Percentiles rank a stretch among this genome's conserved stretches.
phyloP scores from a whole-genome alignment of 805 yeast species.

The Teunomyces pallodes region DNA sequence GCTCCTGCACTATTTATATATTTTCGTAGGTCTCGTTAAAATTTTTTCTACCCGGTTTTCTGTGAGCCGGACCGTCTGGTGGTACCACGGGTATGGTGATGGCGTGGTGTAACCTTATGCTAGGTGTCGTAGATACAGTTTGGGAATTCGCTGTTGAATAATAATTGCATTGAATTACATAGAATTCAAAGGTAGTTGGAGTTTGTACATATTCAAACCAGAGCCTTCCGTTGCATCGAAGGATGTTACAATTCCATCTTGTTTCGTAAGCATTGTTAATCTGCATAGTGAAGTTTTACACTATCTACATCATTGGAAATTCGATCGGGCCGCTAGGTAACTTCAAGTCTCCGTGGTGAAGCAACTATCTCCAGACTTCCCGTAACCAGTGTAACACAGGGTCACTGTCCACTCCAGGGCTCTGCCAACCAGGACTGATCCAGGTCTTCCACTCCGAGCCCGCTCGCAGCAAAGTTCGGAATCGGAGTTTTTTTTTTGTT shows the following conservation, averaged over 20 bases:
- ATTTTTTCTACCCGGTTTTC: constrained; percentile 10
- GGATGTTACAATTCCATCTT: not conserved
- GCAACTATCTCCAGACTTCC: not conserved
- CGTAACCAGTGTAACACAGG: not conserved
- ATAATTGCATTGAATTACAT: too few relatives aligned
- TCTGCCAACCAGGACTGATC: not conserved
- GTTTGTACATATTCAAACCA: not conserved
- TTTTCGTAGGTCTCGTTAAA: constrained; percentile 5
- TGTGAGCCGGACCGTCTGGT: constrained; percentile 7
- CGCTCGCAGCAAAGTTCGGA: constrained; percentile 6
- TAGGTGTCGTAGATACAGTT: not conserved
- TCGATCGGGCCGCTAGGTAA: not conserved
- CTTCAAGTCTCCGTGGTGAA: not conserved
- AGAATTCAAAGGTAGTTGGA: not conserved
- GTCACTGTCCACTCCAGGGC: not conserved
- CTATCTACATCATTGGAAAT: not conserved
- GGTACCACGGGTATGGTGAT: constrained; percentile 3
- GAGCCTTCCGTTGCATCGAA: not conserved
- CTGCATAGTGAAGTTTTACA: not conserved
- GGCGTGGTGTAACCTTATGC: not conserved
- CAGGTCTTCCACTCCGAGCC: not conserved
- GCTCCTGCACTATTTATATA: constrained; percentile 7
- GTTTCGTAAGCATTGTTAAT: not conserved
- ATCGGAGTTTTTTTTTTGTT: constrained; percentile 9
- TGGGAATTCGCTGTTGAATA: too few relatives aligned